Percentiles rank a stretch among this genome's conserved stretches.
phyloP scores from a whole-genome alignment of 2,329 filamentous ascomycete genomes.

The Paraphaeosphaeria sporulosa region DNA sequence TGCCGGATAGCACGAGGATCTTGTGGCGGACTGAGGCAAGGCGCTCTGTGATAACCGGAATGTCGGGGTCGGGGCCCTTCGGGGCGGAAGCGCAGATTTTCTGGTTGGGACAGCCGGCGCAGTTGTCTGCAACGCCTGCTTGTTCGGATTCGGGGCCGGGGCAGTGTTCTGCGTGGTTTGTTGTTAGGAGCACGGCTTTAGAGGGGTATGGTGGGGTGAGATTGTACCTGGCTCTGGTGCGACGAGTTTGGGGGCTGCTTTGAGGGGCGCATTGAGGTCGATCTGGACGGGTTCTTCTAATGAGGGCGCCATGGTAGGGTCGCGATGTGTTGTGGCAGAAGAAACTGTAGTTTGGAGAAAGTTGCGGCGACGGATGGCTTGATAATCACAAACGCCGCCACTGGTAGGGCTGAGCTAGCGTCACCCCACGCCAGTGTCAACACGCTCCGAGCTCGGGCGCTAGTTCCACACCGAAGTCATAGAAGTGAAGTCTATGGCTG shows the following conservation, averaged over 20 bases:
- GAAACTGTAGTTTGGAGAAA: neutral
- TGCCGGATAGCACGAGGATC: constrained; percentile 89
- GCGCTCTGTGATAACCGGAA: constrained; percentile 84
- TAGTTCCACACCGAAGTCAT: no score
- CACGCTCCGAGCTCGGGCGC: constrained; percentile 4
- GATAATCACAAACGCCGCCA: constrained; percentile 7
- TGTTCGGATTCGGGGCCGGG: constrained; percentile 84
- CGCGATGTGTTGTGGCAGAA: neutral
- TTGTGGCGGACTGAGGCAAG: constrained; percentile 87
- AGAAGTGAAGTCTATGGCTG: no score
- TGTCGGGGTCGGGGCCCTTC: constrained; percentile 94
- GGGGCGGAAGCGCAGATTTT: constrained; percentile 91
- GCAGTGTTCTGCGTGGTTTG: constrained; percentile 75
- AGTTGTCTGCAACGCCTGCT: constrained; percentile 76
- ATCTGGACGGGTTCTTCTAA: constrained; percentile 74
- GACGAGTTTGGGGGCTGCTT: constrained; percentile 82
- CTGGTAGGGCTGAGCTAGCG: constrained; percentile 5
- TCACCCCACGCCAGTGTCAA: neutral
- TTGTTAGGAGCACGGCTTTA: constrained; percentile 71
- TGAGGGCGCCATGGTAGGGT: constrained; percentile 74
- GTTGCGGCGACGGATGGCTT: neutral
- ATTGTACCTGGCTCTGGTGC: constrained; percentile 80
- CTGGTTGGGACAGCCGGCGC: constrained; percentile 95
- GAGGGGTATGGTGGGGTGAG: constrained; percentile 27
- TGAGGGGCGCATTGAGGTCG: constrained; percentile 77